phyloP scores from a whole-genome alignment of 2,329 filamentous ascomycete species.

The Periconia sp. region DNA sequence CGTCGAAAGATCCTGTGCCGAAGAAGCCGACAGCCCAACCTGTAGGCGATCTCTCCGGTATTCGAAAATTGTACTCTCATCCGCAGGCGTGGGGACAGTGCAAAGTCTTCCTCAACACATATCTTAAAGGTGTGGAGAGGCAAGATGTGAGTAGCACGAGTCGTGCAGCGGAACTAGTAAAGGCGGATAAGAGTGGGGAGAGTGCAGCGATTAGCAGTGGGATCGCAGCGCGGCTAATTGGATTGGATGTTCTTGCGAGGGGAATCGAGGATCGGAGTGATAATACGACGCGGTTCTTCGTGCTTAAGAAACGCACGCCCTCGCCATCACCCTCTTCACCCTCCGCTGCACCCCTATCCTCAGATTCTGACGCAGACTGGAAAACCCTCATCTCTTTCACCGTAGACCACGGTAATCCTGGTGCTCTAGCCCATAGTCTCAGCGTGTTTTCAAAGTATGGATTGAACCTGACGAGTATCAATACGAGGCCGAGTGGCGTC shows the following conservation, averaged over 20 bases:
- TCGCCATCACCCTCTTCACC: too few species aligned
- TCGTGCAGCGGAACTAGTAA: constrained; percentile 77
- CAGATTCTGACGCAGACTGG: too few species aligned
- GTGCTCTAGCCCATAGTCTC: constrained; percentile 82
- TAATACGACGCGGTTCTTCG: constrained; percentile 81
- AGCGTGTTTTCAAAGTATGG: constrained; percentile 75
- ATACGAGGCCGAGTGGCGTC: constrained; percentile 78
- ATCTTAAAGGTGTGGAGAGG: constrained; percentile 76
- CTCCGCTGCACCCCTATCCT: too few species aligned
- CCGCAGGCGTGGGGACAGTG: constrained; percentile 97
- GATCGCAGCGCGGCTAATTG: constrained; percentile 72
- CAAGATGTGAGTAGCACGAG: constrained; percentile 87
- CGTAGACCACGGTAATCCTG: constrained; percentile 75
- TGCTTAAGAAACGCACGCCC: constrained; percentile 50
- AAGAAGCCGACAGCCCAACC: constrained; percentile 57
- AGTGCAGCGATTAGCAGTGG: constrained; percentile 80
- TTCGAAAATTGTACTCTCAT: constrained; percentile 86
- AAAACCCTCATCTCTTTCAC: constrained; percentile 87
- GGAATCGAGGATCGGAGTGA: constrained; percentile 76
- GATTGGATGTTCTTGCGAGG: constrained; percentile 71
- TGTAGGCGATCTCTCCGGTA: constrained; percentile 60
- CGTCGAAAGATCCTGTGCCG: constrained; percentile 53
- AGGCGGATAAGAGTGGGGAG: constrained; percentile 64
- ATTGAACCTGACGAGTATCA: constrained; percentile 89
- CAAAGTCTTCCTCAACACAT: constrained; percentile 70